Evolutionary conservation across 345 rosid genomes (phyloP), one percentile per base, ranked within the genome.

Genomic region (Geranium brycei): DNA sequence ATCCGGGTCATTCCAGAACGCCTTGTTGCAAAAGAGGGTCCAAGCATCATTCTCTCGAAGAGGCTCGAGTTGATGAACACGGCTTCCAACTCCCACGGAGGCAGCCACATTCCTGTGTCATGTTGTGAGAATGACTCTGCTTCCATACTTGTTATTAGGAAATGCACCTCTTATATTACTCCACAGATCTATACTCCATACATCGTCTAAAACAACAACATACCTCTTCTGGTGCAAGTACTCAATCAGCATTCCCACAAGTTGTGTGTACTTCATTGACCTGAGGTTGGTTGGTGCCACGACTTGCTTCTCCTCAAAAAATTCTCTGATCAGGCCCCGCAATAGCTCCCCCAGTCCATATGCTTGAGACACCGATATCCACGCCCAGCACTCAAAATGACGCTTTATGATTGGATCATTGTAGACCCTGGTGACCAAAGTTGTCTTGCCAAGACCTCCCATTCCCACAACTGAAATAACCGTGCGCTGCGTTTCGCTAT

Each of bases 371-470:
- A 77, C 75, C 35, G 71, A 67, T 31, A 70, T 31, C 80, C 77
- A 73, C n/a, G 75, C 77, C 4, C 72, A 57, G 35, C 71, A 59
- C 28, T 62, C 68, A 17, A 73, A 73, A 19, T 18, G 17, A 19
- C 60, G 51, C 65, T 59, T 65, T 28, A 66, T 59, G 31, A 18
- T 60, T 28, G 19, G 66, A 18, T 66, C 19, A 62, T 69, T 51
- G 23, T 70, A 73, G 8, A 77, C 69, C 15, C 19, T 67, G 15
- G 66, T 67, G 59, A 71, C 77, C 30, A 77, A 51, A 51, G 80
- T 73, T 1, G 80, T 77, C 72, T 77, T 77, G 17, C 75, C 80
- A 1, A 68, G 72, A 51, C 77, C 80, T 0, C 72, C 76, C 75
- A 71, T 73, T 31, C 80, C 77, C 2, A 73, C 66, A 30, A 77